phyloP scores from a whole-genome alignment of 345 rosid species.

The Luvunga scandens region DNA sequence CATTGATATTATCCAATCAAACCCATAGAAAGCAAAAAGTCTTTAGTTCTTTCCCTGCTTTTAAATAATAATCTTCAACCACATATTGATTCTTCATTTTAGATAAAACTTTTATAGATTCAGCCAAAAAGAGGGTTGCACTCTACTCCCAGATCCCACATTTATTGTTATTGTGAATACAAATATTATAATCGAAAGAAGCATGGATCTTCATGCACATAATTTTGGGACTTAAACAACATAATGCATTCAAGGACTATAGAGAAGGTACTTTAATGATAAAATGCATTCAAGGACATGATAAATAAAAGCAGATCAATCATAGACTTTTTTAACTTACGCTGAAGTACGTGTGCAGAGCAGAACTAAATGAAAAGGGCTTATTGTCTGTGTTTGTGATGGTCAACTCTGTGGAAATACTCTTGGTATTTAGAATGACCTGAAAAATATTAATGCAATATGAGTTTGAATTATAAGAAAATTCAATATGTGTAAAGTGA shows the following conservation, averaged over 20 bases:
- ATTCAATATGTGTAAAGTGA: background rate
- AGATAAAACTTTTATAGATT: background rate
- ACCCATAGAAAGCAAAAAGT: background rate
- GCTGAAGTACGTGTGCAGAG: conserved; percentile 85
- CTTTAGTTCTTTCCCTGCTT: background rate
- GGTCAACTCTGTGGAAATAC: conserved; percentile 75
- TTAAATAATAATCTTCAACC: background rate
- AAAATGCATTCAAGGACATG: background rate
- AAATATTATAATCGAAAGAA: background rate
- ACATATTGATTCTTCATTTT: background rate
- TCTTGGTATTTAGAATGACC: conserved; percentile 57
- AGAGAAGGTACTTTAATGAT: no score
- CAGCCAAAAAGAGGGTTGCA: background rate
- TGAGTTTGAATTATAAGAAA: conserved; percentile 13
- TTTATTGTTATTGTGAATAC: background rate
- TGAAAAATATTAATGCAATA: conserved; percentile 27
- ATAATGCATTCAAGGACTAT: no score
- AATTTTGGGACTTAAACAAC: conserved; percentile 13
- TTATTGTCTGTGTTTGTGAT: conserved; percentile 71
- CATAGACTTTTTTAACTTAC: conserved; percentile 27
- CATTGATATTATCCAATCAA: background rate
- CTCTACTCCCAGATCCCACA: background rate
- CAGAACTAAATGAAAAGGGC: conserved; percentile 77
- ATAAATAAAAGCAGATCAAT: background rate
- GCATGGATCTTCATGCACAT: conserved; percentile 1